Base-by-base conservation (phyloP, 2,329 filamentous ascomycete species). In the Alternaria conjuncta region DNA sequence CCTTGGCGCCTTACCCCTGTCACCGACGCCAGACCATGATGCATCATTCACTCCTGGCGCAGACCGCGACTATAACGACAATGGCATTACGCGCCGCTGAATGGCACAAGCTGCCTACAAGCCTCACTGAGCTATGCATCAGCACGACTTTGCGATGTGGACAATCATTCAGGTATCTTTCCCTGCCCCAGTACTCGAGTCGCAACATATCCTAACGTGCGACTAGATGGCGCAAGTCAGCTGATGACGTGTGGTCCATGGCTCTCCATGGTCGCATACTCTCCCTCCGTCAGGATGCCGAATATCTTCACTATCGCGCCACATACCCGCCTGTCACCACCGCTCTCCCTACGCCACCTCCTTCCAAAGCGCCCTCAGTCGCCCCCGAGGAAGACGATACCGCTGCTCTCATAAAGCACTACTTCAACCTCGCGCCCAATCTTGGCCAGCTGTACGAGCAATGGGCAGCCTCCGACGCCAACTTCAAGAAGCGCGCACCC, bases 121-220 rank as follows among this genome's bases (percentile, higher is more conserved):
- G 86, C 64, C 82, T 97, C 32, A 88, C 90, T 5, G 96, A 99
- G 78, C 87, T 99, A 5, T 97, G 93, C 78, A 94, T 99, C 69
- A 93, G 97, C 73, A 99, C 95, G 0, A 97, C 94, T 0, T 84
- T 99, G 32, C 90, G 95, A 66, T 99, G 96, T 78, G 96, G 96
- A 4, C 96, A 99, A 79, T 97, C 95, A 0, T 99, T 99, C 71
- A 83, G 88, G 87, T 88, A 79, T 63, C 8, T 13, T 54, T 12
- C 25, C 21, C 10, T 21, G 44, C n/a, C 43, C 13, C n/a, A 4
- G 12, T 13, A 51, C 47, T 41, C 32, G 21, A 23, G 28, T 50
- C 44, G 56, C 50, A 47, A 55, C 50, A 41, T 13, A 13, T 28
- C 30, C 71, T 70, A 55, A 68, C 30, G 30, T 28, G 25, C 36